Conservation (phyloP, 2,329 filamentous ascomycete genomes). For the Calycina marina region DNA sequence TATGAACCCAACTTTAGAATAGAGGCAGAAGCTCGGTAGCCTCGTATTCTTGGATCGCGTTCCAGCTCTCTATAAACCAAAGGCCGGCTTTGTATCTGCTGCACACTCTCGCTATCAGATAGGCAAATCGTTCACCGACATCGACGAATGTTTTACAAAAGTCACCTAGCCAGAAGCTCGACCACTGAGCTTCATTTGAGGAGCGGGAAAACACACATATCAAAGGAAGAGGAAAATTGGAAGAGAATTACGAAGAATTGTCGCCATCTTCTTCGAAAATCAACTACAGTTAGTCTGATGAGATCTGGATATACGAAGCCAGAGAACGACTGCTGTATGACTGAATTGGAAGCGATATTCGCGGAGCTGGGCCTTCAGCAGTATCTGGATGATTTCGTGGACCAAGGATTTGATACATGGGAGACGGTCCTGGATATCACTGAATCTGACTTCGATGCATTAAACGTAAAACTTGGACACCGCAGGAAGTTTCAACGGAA, state of each 20-base stretch:
- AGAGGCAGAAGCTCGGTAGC: too few species aligned
- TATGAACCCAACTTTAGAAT: too few species aligned
- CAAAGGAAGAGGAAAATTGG: not conserved
- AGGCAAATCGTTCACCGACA: too few species aligned
- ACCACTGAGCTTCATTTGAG: too few species aligned
- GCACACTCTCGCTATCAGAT: too few species aligned
- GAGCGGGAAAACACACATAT: not conserved
- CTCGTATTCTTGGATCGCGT: too few species aligned
- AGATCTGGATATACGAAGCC: conserved; percentile 21
- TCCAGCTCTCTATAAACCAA: too few species aligned
- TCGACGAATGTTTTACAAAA: too few species aligned
- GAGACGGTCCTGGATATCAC: conserved; percentile 73
- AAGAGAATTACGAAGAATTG: not conserved
- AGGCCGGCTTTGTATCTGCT: too few species aligned
- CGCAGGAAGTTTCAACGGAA: conserved; percentile 74
- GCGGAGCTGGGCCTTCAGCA: conserved; percentile 65
- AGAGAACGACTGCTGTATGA: conserved; percentile 24
- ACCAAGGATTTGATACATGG: conserved; percentile 77
- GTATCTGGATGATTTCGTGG: conserved; percentile 56
- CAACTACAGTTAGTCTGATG: too few species aligned
- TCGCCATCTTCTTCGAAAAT: not conserved
- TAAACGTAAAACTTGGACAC: conserved; percentile 70
- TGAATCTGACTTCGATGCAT: conserved; percentile 62
- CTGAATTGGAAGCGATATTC: conserved; percentile 49
- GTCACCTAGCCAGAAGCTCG: too few species aligned